These are phyloP conservation scores for Cystobasidium tubakii DNA, from an alignment of 768 basidiomycete species.

Conservation along the genomic window DNA sequence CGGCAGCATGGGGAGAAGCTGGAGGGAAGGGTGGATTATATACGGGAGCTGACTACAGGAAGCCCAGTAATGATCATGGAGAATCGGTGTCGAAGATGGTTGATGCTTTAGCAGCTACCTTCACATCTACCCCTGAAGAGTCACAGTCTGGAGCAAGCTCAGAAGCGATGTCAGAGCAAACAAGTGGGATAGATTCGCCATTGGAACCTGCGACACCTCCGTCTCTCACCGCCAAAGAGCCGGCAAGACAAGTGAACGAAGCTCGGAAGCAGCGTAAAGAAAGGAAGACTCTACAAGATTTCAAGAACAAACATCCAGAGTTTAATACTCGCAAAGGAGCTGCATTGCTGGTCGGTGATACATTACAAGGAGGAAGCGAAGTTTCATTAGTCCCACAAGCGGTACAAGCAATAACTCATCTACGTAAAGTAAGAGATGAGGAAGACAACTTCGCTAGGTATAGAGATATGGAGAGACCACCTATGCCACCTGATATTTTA, in stretches of 20 bases:
- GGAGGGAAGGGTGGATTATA: slow-evolving; percentile 44
- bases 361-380: slow-evolving; percentile 13
- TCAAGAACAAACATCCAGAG: background rate
- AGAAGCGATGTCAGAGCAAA: background rate
- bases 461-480: slow-evolving; percentile 30
- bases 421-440: slow-evolving; percentile 37
- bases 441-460: slow-evolving; percentile 38
- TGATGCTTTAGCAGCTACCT: background rate
- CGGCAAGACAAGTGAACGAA: background rate
- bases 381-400: slow-evolving; percentile 21
- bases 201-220: background rate
- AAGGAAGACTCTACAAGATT: background rate
- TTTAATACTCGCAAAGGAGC: slow-evolving; percentile 14
- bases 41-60: background rate
- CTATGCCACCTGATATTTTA: background rate
- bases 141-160: too few relatives aligned
- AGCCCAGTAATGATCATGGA: slow-evolving; percentile 43
- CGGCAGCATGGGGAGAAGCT: slow-evolving; percentile 48
- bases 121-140: background rate
- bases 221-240: background rate
- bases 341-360: slow-evolving; percentile 8
- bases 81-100: background rate
- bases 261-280: background rate
- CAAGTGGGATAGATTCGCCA: background rate
- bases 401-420: slow-evolving; percentile 23